These are phyloP conservation scores for Mimosa pudica DNA, from an alignment of 306 rosid genomes.

Conservation along the genomic window DNA sequence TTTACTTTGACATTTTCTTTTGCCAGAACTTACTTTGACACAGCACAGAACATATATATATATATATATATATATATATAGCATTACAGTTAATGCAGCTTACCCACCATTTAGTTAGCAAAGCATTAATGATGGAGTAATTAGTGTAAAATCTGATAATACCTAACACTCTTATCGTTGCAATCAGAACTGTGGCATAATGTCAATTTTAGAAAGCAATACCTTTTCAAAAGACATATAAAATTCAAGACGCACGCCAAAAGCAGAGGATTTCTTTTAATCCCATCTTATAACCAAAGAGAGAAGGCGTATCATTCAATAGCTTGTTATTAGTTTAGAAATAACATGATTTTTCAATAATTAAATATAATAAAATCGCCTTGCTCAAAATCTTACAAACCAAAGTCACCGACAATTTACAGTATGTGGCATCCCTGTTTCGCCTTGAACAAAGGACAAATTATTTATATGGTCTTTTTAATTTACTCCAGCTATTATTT, in stretches of 20 bases:
- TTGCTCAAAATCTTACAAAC: too few relatives aligned
- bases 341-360: not conserved
- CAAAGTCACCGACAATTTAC: conserved; percentile 15
- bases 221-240: not conserved
- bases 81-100: not conserved
- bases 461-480: too few relatives aligned
- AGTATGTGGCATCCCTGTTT: not conserved
- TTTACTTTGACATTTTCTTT: not conserved
- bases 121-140: not conserved
- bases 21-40: not conserved
- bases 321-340: not conserved
- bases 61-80: not conserved
- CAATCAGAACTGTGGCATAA: not conserved
- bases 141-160: not conserved
- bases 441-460: not conserved
- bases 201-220: not conserved
- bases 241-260: not conserved
- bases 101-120: not conserved
- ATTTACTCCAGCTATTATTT: too few relatives aligned
- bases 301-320: not conserved
- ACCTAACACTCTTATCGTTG: not conserved
- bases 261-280: not conserved
- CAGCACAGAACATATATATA: not conserved
- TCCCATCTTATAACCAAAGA: not conserved
- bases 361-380: not conserved